phyloP scores from a whole-genome alignment of 495 filamentous ascomycete genomes.

The Podospora appendiculata region DNA sequence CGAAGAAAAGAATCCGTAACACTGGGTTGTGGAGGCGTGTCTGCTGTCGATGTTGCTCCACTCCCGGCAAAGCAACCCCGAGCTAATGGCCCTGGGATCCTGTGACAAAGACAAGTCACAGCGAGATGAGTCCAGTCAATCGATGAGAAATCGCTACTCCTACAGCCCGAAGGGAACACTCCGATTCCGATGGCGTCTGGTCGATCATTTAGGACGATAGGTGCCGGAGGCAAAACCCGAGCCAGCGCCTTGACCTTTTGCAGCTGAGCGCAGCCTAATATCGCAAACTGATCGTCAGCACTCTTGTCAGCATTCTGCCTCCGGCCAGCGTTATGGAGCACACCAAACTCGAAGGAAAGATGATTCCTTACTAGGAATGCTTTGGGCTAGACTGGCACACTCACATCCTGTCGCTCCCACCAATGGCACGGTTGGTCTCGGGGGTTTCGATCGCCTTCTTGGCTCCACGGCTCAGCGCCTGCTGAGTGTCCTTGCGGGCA shows the following conservation, averaged over 20 bases:
- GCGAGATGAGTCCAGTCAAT: slow-evolving; percentile 9
- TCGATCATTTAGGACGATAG: slow-evolving; percentile 64
- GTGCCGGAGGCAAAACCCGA: slow-evolving; percentile 51
- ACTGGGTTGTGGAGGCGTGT: slow-evolving; percentile 17
- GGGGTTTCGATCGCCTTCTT: slow-evolving; percentile 82
- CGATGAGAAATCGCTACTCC: slow-evolving; percentile 23
- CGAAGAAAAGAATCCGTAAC: slow-evolving; percentile 23
- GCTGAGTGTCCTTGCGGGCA: slow-evolving; percentile 52
- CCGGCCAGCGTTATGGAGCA: slow-evolving; percentile 71
- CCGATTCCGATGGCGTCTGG: slow-evolving; percentile 13
- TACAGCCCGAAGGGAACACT: slow-evolving; percentile 16
- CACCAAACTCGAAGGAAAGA: slow-evolving; percentile 80
- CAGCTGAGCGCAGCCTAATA: slow-evolving; percentile 93
- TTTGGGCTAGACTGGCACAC: slow-evolving; percentile 57
- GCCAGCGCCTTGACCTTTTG: slow-evolving; percentile 72
- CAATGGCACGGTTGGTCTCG: slow-evolving; percentile 80
- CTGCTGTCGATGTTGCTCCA: slow-evolving; percentile 20
- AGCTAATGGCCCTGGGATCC: neutral
- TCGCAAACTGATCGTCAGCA: slow-evolving; percentile 81
- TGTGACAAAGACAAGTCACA: neutral
- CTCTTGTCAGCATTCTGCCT: slow-evolving; percentile 64
- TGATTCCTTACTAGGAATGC: slow-evolving; percentile 93
- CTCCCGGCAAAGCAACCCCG: slow-evolving; percentile 3
- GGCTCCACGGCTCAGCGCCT: slow-evolving; percentile 62
- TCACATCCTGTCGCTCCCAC: slow-evolving; percentile 98